Evolutionary conservation across 2,329 filamentous ascomycete species (phyloP).

Genomic region (Chaetomium sp.): DNA sequence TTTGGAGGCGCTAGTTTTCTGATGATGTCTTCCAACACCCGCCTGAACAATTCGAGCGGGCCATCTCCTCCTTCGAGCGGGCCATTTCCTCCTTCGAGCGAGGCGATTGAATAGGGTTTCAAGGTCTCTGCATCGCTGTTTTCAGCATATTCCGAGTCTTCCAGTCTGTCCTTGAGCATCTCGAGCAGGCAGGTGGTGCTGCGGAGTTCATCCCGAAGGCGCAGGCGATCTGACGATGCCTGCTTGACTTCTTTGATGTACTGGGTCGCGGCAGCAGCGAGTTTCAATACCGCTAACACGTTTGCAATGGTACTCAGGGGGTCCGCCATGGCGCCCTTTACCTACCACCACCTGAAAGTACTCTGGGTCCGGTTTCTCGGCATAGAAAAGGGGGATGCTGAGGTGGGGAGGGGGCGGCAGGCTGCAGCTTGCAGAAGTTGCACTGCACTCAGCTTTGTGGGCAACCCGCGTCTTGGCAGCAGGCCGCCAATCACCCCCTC

Average conservation of each 20-base stretch:
- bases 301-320: constrained; percentile 5
- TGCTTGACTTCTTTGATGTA: constrained; percentile 10
- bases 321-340: constrained; percentile 4
- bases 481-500: too few species aligned
- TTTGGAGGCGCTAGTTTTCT: too few species aligned
- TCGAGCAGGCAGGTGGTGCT: constrained; percentile 12
- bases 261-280: background rate
- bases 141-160: background rate
- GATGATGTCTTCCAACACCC: too few species aligned
- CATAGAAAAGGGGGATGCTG: too few species aligned
- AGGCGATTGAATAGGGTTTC: background rate
- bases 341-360: too few species aligned
- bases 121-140: background rate
- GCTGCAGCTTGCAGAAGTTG: too few species aligned
- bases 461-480: background rate
- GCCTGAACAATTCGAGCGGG: too few species aligned
- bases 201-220: constrained; percentile 13
- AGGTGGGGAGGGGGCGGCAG: too few species aligned
- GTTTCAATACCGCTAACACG: constrained; percentile 1
- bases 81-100: background rate
- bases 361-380: too few species aligned
- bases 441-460: too few species aligned
- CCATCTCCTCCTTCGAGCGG: background rate
- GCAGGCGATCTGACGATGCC: background rate
- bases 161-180: constrained; percentile 12